Evolutionary conservation across 2,329 filamentous ascomycete genomes (phyloP), one percentile per base, ranked within the genome.

Genomic region (Claviceps humidiphila): DNA sequence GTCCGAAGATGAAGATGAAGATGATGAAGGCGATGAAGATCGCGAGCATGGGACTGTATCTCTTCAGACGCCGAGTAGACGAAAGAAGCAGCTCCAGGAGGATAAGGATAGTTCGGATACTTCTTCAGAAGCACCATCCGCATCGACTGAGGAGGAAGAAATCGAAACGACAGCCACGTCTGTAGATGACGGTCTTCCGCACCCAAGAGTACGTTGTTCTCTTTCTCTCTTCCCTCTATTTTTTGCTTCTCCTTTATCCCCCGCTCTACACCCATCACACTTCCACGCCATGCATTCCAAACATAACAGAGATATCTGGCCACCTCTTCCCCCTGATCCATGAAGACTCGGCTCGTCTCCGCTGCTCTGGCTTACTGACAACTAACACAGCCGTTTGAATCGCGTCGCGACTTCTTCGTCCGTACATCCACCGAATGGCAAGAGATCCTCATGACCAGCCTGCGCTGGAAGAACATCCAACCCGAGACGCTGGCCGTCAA

Each of bases 351-450:
- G 30, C 4, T 34, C 30, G 30, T 34, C 9, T 11, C 9, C 9
- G 30, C 11, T 34, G 4, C 9, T 11, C 30, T 34, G 30, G 30
- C 4, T 34, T 16, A 22, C 52, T 48, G 48, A 56, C 45, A 7
- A 45, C 34, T 9, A 48, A n/a, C 24, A 71, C 72, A 89, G 61
- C 89, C 90, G 0, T 98, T 98, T 61, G 93, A 98, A 65, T 84
- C 82, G 1, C 77, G 94, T 43, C 82, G 90, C 47, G 93, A 95
- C 48, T 98, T 97, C 76, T 97, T 95, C 71, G 80, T 80, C 16
- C 81, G 93, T 45, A 95, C 90, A 0, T 87, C 87, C 0, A 82
- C 84, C 55, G 85, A 90, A 58, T 98, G 93, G 93, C 91, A 97
- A 66, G 87, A 89, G 57, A 72, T 90, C 14, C 74, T 95, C 40